Evolutionary conservation across 441 rosid species (phyloP), one percentile per base, ranked within the genome.

Genomic region (Pelargonium cotyledonis): DNA sequence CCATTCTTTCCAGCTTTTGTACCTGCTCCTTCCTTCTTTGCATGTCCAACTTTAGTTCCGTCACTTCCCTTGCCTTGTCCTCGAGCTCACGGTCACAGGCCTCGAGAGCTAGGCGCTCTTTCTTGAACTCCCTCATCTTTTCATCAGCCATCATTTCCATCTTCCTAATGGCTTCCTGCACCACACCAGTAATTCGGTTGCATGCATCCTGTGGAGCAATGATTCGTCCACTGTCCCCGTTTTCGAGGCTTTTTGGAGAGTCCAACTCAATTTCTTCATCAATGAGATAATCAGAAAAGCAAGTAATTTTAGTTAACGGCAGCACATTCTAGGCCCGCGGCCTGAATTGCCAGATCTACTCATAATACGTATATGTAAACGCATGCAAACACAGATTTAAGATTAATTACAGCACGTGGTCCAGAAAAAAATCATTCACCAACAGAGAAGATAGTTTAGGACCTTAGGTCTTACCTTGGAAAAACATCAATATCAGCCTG

Each of bases 121-220:
- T 95, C 82, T 95, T 91, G 71, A 86, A 90, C 97, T 88, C 85
- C 82, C 88, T 84, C 82, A 80, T 80, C 86, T 95, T 91, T 81
- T 91, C 97, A 74, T 91, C 96, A 0, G 96, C 88, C 73, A 91
- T 97, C 91, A 95, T 83, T 76, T 90, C 99, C 97, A 91, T 90
- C 80, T 95, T 95, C 83, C 85, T 85, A 71, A 91, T 80, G 66
- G 97, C 95, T 78, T 95, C 99, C 71, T 90, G 89, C 53, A 92
- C 97, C 75, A 92, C 97, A 16, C 89, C 97, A 65, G 97, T 92
- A 16, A 95, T 89, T 73, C 89, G 84, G 85, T 85, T 90, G 83
- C 99, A 90, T 58, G 99, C 98, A 71, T 95, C 98, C 65, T 86
- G 92, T 1, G 98, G 99, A 63, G 96, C 99, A 73, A 92, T 83